These are phyloP conservation scores for Cercospora sojina DNA, from an alignment of 2,329 filamentous ascomycete species.

Conservation along the genomic window DNA sequence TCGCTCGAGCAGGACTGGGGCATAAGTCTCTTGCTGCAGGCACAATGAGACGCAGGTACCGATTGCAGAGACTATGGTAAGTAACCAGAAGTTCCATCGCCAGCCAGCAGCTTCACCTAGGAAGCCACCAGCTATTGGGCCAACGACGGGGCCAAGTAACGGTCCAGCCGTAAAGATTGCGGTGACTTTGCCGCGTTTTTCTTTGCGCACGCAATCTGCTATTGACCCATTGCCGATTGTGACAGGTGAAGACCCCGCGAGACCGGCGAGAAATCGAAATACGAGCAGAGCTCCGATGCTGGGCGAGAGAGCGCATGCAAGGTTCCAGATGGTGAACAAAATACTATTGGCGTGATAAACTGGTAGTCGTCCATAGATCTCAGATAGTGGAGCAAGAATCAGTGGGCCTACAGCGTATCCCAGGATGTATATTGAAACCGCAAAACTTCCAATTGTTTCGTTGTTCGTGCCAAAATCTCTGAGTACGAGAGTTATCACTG, in stretches of 20 bases:
- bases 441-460: slow-evolving; percentile 56
- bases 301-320: slow-evolving; percentile 33
- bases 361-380: slow-evolving; percentile 34
- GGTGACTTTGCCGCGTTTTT: slow-evolving; percentile 19
- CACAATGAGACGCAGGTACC: slow-evolving; percentile 38
- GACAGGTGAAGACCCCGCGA: slow-evolving; percentile 8
- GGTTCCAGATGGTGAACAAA: slow-evolving; percentile 33
- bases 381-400: slow-evolving; percentile 42
- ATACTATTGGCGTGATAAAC: slow-evolving; percentile 35
- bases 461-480: slow-evolving; percentile 57
- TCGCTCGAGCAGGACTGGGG: slow-evolving; percentile 46
- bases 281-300: slow-evolving; percentile 31
- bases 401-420: slow-evolving; percentile 49
- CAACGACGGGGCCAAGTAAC: slow-evolving; percentile 41
- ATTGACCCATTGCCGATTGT: slow-evolving; percentile 14
- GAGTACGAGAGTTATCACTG: slow-evolving; percentile 62
- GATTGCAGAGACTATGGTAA: slow-evolving; percentile 59
- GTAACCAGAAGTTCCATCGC: slow-evolving; percentile 61
- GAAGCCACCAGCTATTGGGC: slow-evolving; percentile 53
- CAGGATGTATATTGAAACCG: slow-evolving; percentile 64
- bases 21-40: slow-evolving; percentile 49
- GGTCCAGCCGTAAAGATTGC: slow-evolving; percentile 23
- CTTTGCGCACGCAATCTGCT: slow-evolving; percentile 13
- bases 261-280: slow-evolving; percentile 21
- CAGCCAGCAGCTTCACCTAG: slow-evolving; percentile 52